Percentiles rank a stretch among this genome's conserved stretches.
phyloP scores from a whole-genome alignment of 2,329 filamentous ascomycete species.

The Hansfordia pulvinata region DNA sequence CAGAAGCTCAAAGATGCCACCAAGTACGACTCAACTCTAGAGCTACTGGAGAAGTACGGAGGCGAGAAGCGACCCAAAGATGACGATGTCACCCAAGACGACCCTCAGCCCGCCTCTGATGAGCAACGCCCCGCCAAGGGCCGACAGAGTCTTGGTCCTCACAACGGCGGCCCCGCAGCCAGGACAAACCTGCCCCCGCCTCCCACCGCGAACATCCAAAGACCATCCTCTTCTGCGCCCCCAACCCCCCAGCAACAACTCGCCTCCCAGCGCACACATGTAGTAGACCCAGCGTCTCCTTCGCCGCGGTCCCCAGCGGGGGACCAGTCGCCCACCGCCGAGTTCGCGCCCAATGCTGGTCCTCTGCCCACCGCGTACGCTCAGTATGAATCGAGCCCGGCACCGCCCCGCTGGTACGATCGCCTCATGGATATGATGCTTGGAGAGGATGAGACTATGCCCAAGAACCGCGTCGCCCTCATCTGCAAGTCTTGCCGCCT shows the following conservation, averaged over 20 bases:
- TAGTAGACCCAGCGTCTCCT: too few species aligned
- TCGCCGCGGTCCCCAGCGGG: constrained; percentile 65
- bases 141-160: too few species aligned
- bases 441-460: constrained; percentile 85
- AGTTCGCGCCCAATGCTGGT: constrained; percentile 14
- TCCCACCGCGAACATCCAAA: constrained; percentile 47
- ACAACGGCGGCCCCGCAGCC: constrained; percentile 10
- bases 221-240: constrained; percentile 15
- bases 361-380: constrained; percentile 11
- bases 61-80: constrained; percentile 32
- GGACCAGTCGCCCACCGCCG: constrained; percentile 12
- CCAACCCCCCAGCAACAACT: constrained; percentile 6
- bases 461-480: constrained; percentile 80
- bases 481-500: constrained; percentile 74
- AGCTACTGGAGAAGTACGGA: constrained; percentile 90
- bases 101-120: too few species aligned
- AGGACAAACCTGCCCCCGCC: constrained; percentile 42
- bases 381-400: constrained; percentile 19
- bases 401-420: constrained; percentile 72
- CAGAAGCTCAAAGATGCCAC: constrained; percentile 90
- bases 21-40: constrained; percentile 87
- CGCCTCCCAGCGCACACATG: constrained; percentile 11
- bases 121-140: constrained; percentile 19
- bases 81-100: constrained; percentile 7
- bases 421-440: constrained; percentile 82